Conservation (phyloP, 1,139 yeast genomes). For the Petasospora fabianii region DNA sequence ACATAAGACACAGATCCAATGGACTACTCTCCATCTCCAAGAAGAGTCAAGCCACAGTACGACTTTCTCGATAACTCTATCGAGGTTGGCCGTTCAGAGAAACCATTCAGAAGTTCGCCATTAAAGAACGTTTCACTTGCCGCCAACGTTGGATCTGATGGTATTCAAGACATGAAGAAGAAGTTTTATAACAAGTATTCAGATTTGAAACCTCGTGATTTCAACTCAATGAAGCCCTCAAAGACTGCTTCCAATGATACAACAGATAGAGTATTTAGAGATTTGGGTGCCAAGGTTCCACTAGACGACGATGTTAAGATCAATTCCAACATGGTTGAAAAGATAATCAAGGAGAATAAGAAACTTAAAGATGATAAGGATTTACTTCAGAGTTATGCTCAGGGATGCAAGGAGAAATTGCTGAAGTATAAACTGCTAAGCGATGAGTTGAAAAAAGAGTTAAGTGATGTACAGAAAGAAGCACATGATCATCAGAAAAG, state of each 20-base stretch:
- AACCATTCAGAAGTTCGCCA: slow-evolving; percentile 15
- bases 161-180: slow-evolving; percentile 12
- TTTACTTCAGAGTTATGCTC: slow-evolving; percentile 18
- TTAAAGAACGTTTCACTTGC: slow-evolving; percentile 9
- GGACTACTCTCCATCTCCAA: slow-evolving; percentile 28
- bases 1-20: slow-evolving; percentile 5
- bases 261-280: slow-evolving; percentile 23
- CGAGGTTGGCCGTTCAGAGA: slow-evolving; percentile 18
- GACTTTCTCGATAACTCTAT: slow-evolving; percentile 24
- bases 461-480: slow-evolving; percentile 11
- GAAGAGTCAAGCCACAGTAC: slow-evolving; percentile 21
- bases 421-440: slow-evolving; percentile 22
- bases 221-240: slow-evolving; percentile 7
- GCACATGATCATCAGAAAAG: slow-evolving; percentile 3
- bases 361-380: slow-evolving; percentile 18
- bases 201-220: slow-evolving; percentile 16
- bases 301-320: slow-evolving; percentile 23
- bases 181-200: slow-evolving; percentile 17
- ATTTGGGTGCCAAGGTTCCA: slow-evolving; percentile 17
- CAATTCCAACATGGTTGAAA: slow-evolving; percentile 25
- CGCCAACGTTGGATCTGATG: slow-evolving; percentile 2
- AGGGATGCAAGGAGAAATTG: slow-evolving; percentile 22
- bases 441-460: slow-evolving; percentile 17
- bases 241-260: slow-evolving; percentile 16
- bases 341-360: slow-evolving; percentile 24